Evolutionary conservation across 352 stramenopile species (phyloP).

Genomic region (Phytopythium kandeliae): DNA sequence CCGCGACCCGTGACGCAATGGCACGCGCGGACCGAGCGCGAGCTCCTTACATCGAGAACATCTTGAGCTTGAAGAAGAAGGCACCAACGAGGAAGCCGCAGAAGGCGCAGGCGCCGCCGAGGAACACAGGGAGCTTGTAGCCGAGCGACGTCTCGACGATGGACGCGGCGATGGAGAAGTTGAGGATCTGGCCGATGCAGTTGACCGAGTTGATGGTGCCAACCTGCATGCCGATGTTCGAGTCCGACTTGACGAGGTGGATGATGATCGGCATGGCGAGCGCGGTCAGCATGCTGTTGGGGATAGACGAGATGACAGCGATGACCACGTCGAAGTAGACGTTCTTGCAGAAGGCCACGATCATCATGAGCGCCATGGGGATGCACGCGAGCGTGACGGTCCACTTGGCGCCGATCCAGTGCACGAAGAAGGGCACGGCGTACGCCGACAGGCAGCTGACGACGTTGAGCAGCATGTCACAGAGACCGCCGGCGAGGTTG

Average conservation of each 20-base stretch:
- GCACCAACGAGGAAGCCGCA: constrained; percentile 21
- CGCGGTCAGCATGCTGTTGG: constrained; percentile 19
- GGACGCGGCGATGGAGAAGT: constrained; percentile 24
- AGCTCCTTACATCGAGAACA: constrained; percentile 16
- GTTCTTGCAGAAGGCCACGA: constrained; percentile 23
- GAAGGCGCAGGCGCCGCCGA: constrained; percentile 30
- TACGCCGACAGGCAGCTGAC: constrained; percentile 37
- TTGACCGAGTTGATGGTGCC: constrained; percentile 38
- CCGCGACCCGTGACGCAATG: no score
- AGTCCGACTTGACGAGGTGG: constrained; percentile 30
- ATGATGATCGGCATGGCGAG: constrained; percentile 32
- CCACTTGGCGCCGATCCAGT: constrained; percentile 26
- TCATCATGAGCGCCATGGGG: constrained; percentile 26
- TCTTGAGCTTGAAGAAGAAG: constrained; percentile 35
- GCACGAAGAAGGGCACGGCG: constrained; percentile 35
- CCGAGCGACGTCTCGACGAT: constrained; percentile 30
- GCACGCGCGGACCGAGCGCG: no score
- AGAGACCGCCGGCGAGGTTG: constrained; percentile 33
- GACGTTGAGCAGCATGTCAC: constrained; percentile 10
- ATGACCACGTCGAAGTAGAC: constrained; percentile 26
- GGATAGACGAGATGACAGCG: constrained; percentile 19
- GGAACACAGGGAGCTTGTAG: constrained; percentile 33
- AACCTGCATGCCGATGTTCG: constrained; percentile 25
- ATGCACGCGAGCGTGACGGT: constrained; percentile 19
- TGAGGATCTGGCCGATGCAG: constrained; percentile 27